Conservation (phyloP, 441 rosid species). For the Erysimum pusillum region DNA sequence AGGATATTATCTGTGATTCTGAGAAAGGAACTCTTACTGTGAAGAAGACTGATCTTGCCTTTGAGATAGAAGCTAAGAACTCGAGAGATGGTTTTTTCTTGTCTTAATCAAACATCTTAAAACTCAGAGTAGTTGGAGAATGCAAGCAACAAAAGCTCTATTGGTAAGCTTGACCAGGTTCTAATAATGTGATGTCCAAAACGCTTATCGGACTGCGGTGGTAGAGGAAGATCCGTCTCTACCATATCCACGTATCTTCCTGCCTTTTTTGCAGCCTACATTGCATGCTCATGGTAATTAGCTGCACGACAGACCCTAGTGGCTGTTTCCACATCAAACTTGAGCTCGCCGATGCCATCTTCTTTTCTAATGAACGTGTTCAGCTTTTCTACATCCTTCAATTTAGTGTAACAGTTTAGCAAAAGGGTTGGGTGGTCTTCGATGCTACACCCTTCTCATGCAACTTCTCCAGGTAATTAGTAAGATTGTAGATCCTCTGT, state of each 20-base stretch:
- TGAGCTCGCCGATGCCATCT: slow-evolving; percentile 91
- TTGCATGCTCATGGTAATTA: slow-evolving; percentile 97
- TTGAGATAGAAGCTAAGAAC: too few relatives aligned
- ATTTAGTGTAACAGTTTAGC: slow-evolving; percentile 93
- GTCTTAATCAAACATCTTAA: too few relatives aligned
- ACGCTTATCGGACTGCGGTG: too few relatives aligned
- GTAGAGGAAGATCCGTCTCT: too few relatives aligned
- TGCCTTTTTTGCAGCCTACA: slow-evolving; percentile 98
- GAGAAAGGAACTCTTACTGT: too few relatives aligned
- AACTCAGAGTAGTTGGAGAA: too few relatives aligned
- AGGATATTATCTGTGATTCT: too few relatives aligned
- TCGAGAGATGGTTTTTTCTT: too few relatives aligned
- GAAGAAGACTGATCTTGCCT: too few relatives aligned
- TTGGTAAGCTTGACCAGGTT: too few relatives aligned
- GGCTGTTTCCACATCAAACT: slow-evolving; percentile 98
- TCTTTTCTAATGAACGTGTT: slow-evolving; percentile 89
- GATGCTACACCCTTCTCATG: slow-evolving; percentile 98
- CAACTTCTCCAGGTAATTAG: slow-evolving; percentile 91
- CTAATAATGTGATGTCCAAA: too few relatives aligned
- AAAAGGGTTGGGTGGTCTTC: slow-evolving; percentile 96
- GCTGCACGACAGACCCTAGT: slow-evolving; percentile 98
- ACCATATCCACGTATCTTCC: slow-evolving; percentile 46
- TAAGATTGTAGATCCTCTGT: slow-evolving; percentile 96
- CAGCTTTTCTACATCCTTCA: slow-evolving; percentile 96
- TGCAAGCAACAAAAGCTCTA: too few relatives aligned